These are phyloP conservation scores for Nannochloris sp. DNA, from an alignment of 139 green algal genomes.

Conservation along the genomic window DNA sequence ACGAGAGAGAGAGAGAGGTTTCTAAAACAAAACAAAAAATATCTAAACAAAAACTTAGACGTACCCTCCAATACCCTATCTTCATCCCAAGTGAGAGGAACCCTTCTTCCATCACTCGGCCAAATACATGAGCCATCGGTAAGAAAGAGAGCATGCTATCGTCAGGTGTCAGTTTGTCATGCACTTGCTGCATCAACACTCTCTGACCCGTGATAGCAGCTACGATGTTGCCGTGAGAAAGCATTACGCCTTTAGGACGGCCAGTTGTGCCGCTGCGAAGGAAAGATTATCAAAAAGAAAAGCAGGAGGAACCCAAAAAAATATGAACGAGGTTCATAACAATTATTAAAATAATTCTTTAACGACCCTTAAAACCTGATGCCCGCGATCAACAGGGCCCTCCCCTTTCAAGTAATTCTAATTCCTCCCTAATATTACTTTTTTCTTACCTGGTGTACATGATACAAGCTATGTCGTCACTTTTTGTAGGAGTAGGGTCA, in stretches of 20 bases:
- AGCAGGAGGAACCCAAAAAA: too few species aligned
- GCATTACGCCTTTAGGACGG: conserved; percentile 50
- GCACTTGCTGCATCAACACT: conserved; percentile 7
- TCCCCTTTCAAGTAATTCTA: not conserved
- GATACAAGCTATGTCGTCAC: conserved; percentile 77
- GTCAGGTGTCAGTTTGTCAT: conserved; percentile 9
- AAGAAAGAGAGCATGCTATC: conserved; percentile 52
- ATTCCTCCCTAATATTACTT: not conserved
- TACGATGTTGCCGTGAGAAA: conserved; percentile 38
- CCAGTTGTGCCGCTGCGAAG: conserved; percentile 43
- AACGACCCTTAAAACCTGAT: not conserved
- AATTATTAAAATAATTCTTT: too few species aligned
- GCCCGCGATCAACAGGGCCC: not conserved
- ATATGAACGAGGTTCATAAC: too few species aligned
- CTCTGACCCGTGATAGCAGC: conserved; percentile 12
- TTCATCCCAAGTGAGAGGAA: conserved; percentile 26
- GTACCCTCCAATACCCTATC: conserved; percentile 51
- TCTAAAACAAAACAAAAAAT: too few species aligned
- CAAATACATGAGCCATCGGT: conserved; percentile 60
- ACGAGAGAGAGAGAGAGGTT: too few species aligned
- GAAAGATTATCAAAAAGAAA: not conserved
- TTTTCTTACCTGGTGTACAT: conserved; percentile 86
- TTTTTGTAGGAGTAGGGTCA: conserved; percentile 48
- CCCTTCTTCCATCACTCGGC: conserved; percentile 50
- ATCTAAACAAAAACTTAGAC: too few species aligned